Base-by-base conservation (phyloP, 2,329 filamentous ascomycete species). In the Rasamsonia emersonii region DNA sequence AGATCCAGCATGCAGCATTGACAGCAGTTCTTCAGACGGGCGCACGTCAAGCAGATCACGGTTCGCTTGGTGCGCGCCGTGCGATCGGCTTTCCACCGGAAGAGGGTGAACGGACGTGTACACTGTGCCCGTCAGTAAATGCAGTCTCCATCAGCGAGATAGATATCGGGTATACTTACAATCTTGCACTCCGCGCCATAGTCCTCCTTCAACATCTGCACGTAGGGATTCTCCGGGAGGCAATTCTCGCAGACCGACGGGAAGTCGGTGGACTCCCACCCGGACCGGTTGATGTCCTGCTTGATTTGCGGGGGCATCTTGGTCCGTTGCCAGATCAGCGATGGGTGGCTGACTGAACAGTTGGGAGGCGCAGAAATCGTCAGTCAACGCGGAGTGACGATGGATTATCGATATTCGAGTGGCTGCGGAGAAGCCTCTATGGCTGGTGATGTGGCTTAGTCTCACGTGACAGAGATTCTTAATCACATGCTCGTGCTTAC, bases 1-100 rank as follows among this genome's bases (percentile, higher is more conserved):
- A 98, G 67, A 70, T 98, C 91, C 32, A 98, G 79, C 86, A 96
- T 96, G 68, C 91, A 98, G 64, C 82, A 89, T 67, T 98, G 91
- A 54, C 91, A 98, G 67, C 91, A 96, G 67, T 98, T 98, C 65
- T 98, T 98, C 45, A 96, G 72, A 26, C 91, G 82, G 14, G 91
- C 89, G 67, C 91, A 98, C 24, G 91, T 98, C 15, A 98, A 71
- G 60, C 91, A 98, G 50, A 96, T 93, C 50, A 85, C 93, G 33
- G 89, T 96, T 45, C 84, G 80, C 64, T 93, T 94, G 59, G 89
- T 88, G 40, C 88, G 83, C 16, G 86, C 78, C 3, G 88, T 91
- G 36, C 91, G 84, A 57, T 93, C 88, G 42, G 84, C 79, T 49
- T 89, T 89, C 89, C 89, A 98, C 49, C 80, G 77, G 59, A 98